Conservation (phyloP, 2,329 filamentous ascomycete genomes). For the Xylariaceae sp. region DNA sequence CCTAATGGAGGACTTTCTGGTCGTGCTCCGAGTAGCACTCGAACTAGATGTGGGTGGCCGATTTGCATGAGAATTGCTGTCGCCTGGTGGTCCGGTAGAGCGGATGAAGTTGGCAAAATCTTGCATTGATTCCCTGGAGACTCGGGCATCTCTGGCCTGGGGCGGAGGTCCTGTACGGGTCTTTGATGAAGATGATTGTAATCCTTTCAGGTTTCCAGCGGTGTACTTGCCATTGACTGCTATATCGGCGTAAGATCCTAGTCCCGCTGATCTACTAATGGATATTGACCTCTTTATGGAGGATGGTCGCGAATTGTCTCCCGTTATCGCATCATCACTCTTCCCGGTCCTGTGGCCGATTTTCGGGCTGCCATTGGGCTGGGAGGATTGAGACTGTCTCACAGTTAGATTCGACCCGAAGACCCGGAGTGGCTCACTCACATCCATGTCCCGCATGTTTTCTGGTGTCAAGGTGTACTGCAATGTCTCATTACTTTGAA, state of each 20-base stretch:
- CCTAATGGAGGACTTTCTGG: constrained; percentile 30
- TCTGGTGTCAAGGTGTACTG: constrained; percentile 78
- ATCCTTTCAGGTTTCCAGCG: constrained; percentile 33
- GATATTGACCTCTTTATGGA: constrained; percentile 43
- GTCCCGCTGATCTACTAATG: constrained; percentile 37
- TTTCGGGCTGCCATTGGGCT: constrained; percentile 40
- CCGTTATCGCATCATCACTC: constrained; percentile 44
- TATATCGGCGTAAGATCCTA: constrained; percentile 36
- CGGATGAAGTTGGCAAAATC: constrained; percentile 91
- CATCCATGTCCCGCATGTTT: constrained; percentile 72
- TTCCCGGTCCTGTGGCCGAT: constrained; percentile 41
- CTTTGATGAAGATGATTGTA: constrained; percentile 32
- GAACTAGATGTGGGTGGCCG: constrained; percentile 28
- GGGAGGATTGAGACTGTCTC: constrained; percentile 39
- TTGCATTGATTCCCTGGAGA: constrained; percentile 65
- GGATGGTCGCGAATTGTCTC: constrained; percentile 42
- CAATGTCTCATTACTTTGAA: constrained; percentile 76
- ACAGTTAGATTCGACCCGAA: constrained; percentile 24
- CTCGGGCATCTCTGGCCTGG: constrained; percentile 67
- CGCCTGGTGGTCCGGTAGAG: constrained; percentile 68
- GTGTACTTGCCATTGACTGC: constrained; percentile 27
- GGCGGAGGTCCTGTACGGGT: constrained; percentile 31
- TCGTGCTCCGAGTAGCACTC: constrained; percentile 32
- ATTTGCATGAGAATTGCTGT: constrained; percentile 24
- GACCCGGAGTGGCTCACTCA: constrained; percentile 39